Conservation (phyloP, 805 yeast genomes). For the Blastobotrys attinorum region DNA sequence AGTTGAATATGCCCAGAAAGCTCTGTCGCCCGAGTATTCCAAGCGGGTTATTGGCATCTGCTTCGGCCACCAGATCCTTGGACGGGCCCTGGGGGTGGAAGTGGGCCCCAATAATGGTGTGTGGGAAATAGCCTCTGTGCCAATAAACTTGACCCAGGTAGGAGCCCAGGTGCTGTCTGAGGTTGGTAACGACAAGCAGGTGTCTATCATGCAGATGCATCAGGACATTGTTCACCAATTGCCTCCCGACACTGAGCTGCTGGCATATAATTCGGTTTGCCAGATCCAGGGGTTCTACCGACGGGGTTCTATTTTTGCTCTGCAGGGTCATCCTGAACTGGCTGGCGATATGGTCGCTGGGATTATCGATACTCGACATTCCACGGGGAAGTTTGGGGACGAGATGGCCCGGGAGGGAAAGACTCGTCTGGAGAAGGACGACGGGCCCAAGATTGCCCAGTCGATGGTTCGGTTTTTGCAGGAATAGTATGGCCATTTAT, state of each 20-base stretch:
- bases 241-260: conserved; percentile 35
- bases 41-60: conserved; percentile 45
- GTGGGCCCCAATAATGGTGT: conserved; percentile 55
- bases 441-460: conserved; percentile 18
- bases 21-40: conserved; percentile 14
- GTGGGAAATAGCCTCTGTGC: conserved; percentile 63
- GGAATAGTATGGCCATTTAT: too few relatives aligned
- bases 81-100: conserved; percentile 53
- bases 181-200: conserved; percentile 20
- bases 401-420: conserved; percentile 12
- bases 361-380: conserved; percentile 13
- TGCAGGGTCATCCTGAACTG: conserved; percentile 93
- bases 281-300: conserved; percentile 59
- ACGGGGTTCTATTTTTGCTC: conserved; percentile 45
- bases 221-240: conserved; percentile 45
- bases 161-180: conserved; percentile 30
- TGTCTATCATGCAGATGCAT: conserved; percentile 49
- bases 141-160: conserved; percentile 40
- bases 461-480: conserved; percentile 16
- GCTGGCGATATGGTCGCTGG: conserved; percentile 25
- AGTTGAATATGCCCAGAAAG: conserved; percentile 20
- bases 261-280: conserved; percentile 50
- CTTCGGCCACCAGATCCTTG: conserved; percentile 80
- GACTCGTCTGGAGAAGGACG: conserved; percentile 8
- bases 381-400: conserved; percentile 10